Base-by-base conservation (phyloP, 805 yeast genomes). In the Saccharomycopsis sp. region DNA sequence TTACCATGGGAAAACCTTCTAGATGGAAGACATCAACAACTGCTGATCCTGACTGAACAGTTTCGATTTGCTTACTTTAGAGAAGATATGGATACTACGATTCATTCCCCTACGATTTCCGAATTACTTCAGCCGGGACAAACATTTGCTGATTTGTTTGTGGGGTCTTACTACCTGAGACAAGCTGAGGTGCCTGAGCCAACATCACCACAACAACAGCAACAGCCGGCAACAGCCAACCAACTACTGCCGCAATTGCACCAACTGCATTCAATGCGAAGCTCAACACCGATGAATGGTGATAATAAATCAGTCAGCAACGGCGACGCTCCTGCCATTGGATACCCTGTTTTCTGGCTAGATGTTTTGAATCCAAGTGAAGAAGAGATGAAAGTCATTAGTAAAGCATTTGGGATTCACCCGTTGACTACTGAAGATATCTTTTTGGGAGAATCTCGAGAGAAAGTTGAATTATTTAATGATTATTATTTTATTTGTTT, bases 401-500 rank as follows among this genome's bases (percentile, higher is more conserved):
- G 96, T 7, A 89, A 89, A 56, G 93, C 97, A 0, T 90, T 90
- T 63, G 96, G 96, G 7, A 86, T 90, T 65, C 98, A 90, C 69
- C 98, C 98, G 24, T 79, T 90, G 70, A 90, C 98, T 0, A 88
- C 96, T 1, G 98, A 90, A 66, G 98, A 90, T 79, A 89, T 90
- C 53, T 71, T 96, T 46, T 85, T 87, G 77, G 95, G 89, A 66
- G 98, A 90, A 66, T 78, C 96, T 20, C 88, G 98, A 65, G 98
- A 90, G 67, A 90, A 90, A 64, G 97, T 90, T 24, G 98, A 90
- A 65, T 69, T 90, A 51, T 90, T 90, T 72, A 77, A 79, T 55
- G 76, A 77, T 53, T 90, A 90, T 64, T 90, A 93, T 64, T 88
- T 93, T 68, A 95, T 93, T 34, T 85, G 95, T 72, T 93, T 93